Conservation (phyloP, 345 rosid species). For the Luvunga scandens region DNA sequence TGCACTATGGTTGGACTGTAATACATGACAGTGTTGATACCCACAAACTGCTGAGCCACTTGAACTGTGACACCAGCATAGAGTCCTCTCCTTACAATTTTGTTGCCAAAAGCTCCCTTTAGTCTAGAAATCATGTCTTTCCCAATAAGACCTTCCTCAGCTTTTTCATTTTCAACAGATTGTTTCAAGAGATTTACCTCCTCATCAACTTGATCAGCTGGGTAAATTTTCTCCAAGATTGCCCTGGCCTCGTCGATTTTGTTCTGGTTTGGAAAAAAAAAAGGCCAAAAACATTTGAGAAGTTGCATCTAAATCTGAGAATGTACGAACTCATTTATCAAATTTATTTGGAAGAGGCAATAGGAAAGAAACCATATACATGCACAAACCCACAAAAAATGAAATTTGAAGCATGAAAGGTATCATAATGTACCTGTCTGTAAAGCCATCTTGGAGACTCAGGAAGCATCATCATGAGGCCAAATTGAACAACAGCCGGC, state of each 20-base stretch:
- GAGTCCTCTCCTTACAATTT: slow-evolving; percentile 61
- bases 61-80: slow-evolving; percentile 82
- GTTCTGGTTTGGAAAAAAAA: slow-evolving; percentile 16
- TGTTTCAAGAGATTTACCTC: slow-evolving; percentile 48
- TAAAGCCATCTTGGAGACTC: slow-evolving; percentile 95
- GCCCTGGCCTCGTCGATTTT: slow-evolving; percentile 55
- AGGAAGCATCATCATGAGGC: slow-evolving; percentile 64
- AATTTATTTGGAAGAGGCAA: too few relatives aligned
- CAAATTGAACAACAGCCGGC: slow-evolving; percentile 64
- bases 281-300: too few relatives aligned
- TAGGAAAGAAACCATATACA: too few relatives aligned
- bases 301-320: background rate
- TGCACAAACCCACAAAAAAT: too few relatives aligned
- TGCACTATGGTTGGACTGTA: slow-evolving; percentile 87
- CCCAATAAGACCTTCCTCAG: slow-evolving; percentile 46
- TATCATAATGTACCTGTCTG: slow-evolving; percentile 31
- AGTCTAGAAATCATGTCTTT: slow-evolving; percentile 41
- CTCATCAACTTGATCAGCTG: slow-evolving; percentile 52
- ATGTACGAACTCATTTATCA: background rate
- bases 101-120: slow-evolving; percentile 59
- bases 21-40: slow-evolving; percentile 92
- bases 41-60: slow-evolving; percentile 86
- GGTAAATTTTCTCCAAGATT: slow-evolving; percentile 62
- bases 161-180: slow-evolving; percentile 63
- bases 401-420: background rate